Percentiles rank a stretch among this genome's conserved stretches.
Evolutionary conservation across 495 filamentous ascomycete species (phyloP).

Genomic region (Penicillium lagena): DNA sequence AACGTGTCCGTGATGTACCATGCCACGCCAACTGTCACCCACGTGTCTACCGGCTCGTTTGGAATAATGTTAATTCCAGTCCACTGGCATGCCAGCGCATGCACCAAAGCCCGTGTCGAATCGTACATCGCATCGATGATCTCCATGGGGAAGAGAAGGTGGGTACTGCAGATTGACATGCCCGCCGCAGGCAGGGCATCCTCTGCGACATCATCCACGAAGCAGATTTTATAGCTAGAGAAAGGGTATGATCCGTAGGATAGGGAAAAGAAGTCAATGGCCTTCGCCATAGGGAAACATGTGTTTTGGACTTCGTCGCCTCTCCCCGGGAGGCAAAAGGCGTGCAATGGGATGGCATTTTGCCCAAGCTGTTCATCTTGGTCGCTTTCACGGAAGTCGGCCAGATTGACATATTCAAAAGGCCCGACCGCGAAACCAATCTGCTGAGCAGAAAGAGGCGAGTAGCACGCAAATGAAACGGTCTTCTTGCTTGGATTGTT

Average conservation of each 20-base stretch:
- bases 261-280: constrained; percentile 80
- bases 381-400: constrained; percentile 80
- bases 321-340: constrained; percentile 82
- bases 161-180: constrained; percentile 79
- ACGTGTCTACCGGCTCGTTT: constrained; percentile 70
- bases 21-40: constrained; percentile 86
- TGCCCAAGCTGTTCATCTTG: constrained; percentile 83
- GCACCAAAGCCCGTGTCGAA: constrained; percentile 68
- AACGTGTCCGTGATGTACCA: constrained; percentile 92
- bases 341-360: constrained; percentile 77
- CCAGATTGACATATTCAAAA: constrained; percentile 87
- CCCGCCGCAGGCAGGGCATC: constrained; percentile 73
- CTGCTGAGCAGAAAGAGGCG: constrained; percentile 72
- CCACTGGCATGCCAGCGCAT: constrained; percentile 89
- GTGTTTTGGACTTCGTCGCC: constrained; percentile 75
- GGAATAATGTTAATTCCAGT: constrained; percentile 84
- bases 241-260: constrained; percentile 84
- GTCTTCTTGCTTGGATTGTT: constrained; percentile 72
- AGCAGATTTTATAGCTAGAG: constrained; percentile 81
- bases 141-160: constrained; percentile 73
- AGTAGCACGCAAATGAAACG: constrained; percentile 67
- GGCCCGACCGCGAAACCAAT: constrained; percentile 90
- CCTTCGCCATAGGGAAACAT: constrained; percentile 67
- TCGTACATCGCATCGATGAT: constrained; percentile 78
- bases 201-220: constrained; percentile 76